Base-by-base conservation (phyloP, 148 eudicot genomes). In the Chenopodium suecicum region DNA sequence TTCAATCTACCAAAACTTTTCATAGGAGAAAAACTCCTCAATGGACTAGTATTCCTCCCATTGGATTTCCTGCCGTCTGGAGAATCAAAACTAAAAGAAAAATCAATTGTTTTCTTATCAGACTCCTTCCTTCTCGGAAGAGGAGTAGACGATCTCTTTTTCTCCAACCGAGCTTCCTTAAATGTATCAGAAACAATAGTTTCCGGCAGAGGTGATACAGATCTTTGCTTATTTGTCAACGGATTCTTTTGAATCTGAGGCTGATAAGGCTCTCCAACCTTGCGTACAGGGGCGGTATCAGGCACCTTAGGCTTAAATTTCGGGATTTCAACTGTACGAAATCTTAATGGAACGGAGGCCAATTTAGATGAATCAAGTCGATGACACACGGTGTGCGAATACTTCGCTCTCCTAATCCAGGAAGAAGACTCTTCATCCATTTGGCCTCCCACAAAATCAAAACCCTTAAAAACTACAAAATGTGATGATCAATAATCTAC, bases 361-460 rank as follows among this genome's bases (percentile, higher is more conserved):
- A 89, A 85, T 69, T 84, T 84, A 27, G 91, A 80, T 29, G 91
- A 78, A 75, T 93, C 96, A 2, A 92, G 81, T 50, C 97, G 87
- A 85, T 91, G 94, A 82, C 86, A 93, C 56, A 93, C 86, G 0
- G 97, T 93, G 73, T 90, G 97, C 17, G 98, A 92, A 69, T 90
- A 93, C 73, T 93, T 92, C 2, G 96, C 82, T 78, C 96, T 92
- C 87, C 94, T 89, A 76, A 93, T 54, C 97, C 98, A 93, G 37
- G 97, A 95, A 82, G 70, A 81, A 65, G 86, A 87, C 81, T 90
- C 94, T 58, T 94, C 97, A 71, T 89, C 94, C 98, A 90, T 92
- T 92, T 81, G 74, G 75, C 79, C 72, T 50, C 75, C 82, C 80
- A 77, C 67, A 78, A 82, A 74, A 69, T 78, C 85, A 20, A 37